Base-by-base conservation (phyloP, 148 eudicot species). In the Diospyros lotus region DNA sequence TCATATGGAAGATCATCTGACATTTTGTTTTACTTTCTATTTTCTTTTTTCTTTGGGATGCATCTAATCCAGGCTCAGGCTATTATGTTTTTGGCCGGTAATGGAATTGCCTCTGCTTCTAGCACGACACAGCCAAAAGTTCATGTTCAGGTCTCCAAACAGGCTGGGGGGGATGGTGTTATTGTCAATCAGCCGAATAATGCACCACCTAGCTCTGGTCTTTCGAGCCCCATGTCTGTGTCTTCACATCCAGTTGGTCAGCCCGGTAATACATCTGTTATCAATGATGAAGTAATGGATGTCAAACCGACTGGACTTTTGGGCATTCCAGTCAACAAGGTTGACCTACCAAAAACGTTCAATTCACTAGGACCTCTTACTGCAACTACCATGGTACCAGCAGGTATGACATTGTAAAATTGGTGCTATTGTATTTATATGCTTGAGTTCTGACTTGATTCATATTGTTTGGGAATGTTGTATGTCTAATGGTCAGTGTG, bases 71-170 rank as follows among this genome's bases (percentile, higher is more conserved):
- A 89, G 93, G 93, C 87, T 76, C 88, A 89, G 77, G 93, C 90
- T 53, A 87, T 89, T 58, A 89, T 89, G 89, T 43, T 87, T 62
- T 83, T 89, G 84, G 93, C 93, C 73, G 87, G 84, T 17, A 83
- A 79, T 58, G 84, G 78, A 4, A 58, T 69, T 64, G 40, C 81
- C n/a, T n/a, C 53, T 51, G 13, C 67, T 18, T 72, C 72, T 54
- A 80, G 64, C 59, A 48, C n/a, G 52, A 66, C 69, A 39, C 85
- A 78, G 78, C 63, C 80, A 58, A 83, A 64, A 73, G 64, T 75
- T 74, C 83, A 80, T 64, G 76, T 71, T 78, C 79, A 75, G 75
- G 63, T 82, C 71, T 41, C 82, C 41, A 80, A 66, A 71, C 38
- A 52, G 51, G 73, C 51, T 17, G 82, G 75, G 15, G 79, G 73